These are phyloP conservation scores for Hericium erinaceus DNA, from an alignment of 768 basidiomycete genomes.

Conservation along the genomic window DNA sequence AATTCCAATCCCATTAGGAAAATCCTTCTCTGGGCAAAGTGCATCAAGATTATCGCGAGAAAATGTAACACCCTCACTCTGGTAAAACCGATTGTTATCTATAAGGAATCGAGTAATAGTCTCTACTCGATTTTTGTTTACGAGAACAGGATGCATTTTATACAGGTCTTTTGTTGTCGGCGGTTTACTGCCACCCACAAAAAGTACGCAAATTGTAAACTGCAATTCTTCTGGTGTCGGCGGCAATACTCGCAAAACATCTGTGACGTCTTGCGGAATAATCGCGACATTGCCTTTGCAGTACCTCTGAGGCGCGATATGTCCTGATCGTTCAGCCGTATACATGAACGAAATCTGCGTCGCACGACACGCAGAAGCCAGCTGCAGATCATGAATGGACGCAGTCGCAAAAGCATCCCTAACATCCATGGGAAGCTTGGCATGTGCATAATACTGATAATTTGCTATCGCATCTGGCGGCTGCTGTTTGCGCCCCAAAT, in stretches of 20 bases:
- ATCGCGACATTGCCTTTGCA: neutral
- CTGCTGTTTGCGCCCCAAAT: neutral
- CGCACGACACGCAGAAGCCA: neutral
- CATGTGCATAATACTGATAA: too few species aligned
- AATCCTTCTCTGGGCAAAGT: neutral
- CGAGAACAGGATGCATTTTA: neutral
- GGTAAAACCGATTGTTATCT: neutral
- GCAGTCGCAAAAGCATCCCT: neutral
- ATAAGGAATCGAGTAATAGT: neutral
- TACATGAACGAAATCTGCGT: neutral
- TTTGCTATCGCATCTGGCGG: neutral
- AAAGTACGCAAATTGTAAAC: neutral
- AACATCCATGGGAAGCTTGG: neutral
- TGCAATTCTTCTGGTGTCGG: neutral
- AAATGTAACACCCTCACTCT: neutral
- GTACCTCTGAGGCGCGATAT: neutral
- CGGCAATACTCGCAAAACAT: neutral
- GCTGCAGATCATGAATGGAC: neutral
- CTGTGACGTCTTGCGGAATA: too few species aligned
- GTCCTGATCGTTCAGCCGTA: neutral
- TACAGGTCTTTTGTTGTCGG: neutral
- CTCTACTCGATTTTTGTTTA: neutral
- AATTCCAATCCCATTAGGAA: neutral
- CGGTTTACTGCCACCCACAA: neutral
- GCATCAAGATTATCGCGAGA: neutral